phyloP scores from a whole-genome alignment of 2,329 filamentous ascomycete species.

The Phialocephala sp. region DNA sequence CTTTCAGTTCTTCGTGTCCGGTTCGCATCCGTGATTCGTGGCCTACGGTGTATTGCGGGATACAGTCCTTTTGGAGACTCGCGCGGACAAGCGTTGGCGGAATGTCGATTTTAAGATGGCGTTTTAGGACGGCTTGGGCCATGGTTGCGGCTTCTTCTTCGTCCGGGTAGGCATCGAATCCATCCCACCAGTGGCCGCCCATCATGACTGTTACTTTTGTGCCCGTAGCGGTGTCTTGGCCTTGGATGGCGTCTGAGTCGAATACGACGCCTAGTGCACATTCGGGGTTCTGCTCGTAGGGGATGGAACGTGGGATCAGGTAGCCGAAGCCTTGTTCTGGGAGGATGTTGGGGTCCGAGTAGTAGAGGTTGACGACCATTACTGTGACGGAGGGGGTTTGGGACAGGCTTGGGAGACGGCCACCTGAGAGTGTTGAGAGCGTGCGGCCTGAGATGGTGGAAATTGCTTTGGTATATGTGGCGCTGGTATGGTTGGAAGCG shows the following conservation, averaged over 20 bases:
- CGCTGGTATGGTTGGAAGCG: slow-evolving; percentile 29
- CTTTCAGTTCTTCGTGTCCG: slow-evolving; percentile 40
- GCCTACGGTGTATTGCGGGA: slow-evolving; percentile 88
- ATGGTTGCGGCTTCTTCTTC: slow-evolving; percentile 70
- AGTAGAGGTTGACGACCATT: slow-evolving; percentile 93
- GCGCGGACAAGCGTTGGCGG: slow-evolving; percentile 66
- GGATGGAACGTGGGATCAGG: slow-evolving; percentile 78
- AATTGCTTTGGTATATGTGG: slow-evolving; percentile 62
- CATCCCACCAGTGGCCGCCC: slow-evolving; percentile 90
- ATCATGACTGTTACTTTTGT: slow-evolving; percentile 95
- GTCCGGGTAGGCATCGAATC: slow-evolving; percentile 62
- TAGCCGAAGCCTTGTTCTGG: slow-evolving; percentile 82
- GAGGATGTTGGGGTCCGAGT: slow-evolving; percentile 66
- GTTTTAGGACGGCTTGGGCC: slow-evolving; percentile 70
- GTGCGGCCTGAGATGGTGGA: slow-evolving; percentile 57
- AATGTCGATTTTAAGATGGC: slow-evolving; percentile 74
- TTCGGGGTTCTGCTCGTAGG: slow-evolving; percentile 77
- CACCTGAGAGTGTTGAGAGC: slow-evolving; percentile 32
- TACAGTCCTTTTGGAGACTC: slow-evolving; percentile 71
- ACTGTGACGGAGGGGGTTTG: slow-evolving; percentile 75
- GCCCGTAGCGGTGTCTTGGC: slow-evolving; percentile 62
- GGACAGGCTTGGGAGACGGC: slow-evolving; percentile 53
- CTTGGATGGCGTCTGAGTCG: slow-evolving; percentile 62
- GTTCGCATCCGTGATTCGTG: slow-evolving; percentile 53
- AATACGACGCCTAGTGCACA: slow-evolving; percentile 90